Percentiles rank a stretch among this genome's conserved stretches.
These are phyloP conservation scores for Mariannaea sp. DNA, from an alignment of 2,329 filamentous ascomycete genomes.

Conservation along the genomic window DNA sequence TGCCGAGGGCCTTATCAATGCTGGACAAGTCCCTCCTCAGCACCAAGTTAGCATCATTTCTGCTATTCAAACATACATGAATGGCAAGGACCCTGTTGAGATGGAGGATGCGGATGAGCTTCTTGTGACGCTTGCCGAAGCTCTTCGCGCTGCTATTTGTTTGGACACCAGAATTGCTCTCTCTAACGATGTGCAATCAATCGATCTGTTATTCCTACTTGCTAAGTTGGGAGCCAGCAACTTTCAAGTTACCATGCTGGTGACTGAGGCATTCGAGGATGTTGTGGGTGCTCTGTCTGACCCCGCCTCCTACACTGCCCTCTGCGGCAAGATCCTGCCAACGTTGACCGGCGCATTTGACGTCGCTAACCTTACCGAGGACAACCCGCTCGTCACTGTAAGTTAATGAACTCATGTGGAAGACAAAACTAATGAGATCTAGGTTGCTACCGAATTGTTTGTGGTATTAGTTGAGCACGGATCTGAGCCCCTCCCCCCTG, in stretches of 20 bases:
- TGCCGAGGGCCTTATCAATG: conserved; percentile 68
- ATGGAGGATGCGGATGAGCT: conserved; percentile 90
- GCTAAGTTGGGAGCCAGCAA: conserved; percentile 88
- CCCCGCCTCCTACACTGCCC: conserved; percentile 70
- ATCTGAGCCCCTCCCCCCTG: conserved; percentile 80
- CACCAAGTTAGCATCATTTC: conserved; percentile 65
- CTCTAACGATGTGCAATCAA: conserved; percentile 70
- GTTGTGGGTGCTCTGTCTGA: conserved; percentile 73
- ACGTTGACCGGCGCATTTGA: conserved; percentile 89
- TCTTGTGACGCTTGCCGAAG: conserved; percentile 86
- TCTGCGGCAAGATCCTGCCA: conserved; percentile 86
- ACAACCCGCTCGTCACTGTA: conserved; percentile 80
- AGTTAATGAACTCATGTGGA: conserved; percentile 30
- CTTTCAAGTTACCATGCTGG: conserved; percentile 86
- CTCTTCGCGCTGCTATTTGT: conserved; percentile 80
- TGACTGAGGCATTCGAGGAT: conserved; percentile 90
- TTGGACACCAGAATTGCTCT: conserved; percentile 78
- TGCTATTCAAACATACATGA: conserved; percentile 75
- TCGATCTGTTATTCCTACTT: conserved; percentile 85
- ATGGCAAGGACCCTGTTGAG: conserved; percentile 78
- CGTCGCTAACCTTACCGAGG: conserved; percentile 81
- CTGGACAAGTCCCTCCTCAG: conserved; percentile 55
- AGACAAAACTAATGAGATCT: conserved; percentile 28
- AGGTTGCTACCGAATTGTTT: conserved; percentile 83
- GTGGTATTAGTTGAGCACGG: conserved; percentile 81